Evolutionary conservation across 805 yeast species (phyloP), one percentile per base, ranked within the genome.

Genomic region (Starmerella vaccinii): DNA sequence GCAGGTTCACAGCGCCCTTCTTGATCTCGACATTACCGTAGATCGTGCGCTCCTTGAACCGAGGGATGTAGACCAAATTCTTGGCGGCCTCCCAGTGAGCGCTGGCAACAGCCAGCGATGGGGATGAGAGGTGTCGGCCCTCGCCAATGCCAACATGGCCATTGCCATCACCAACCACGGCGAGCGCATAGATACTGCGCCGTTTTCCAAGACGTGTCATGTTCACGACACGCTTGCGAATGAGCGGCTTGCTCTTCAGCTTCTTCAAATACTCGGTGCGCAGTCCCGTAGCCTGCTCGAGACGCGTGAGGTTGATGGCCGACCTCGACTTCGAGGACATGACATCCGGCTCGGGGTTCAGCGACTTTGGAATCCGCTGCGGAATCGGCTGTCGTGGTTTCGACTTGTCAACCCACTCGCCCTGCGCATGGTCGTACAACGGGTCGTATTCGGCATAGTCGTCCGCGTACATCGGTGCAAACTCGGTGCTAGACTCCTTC

Each of bases 141-240:
- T 88, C 95, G 46, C 97, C 98, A 45, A 89, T 72, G 33, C 97
- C 97, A 53, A 92, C 74, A 82, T 87, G 84, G 57, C 98, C 98
- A 57, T 85, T 84, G 49, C 81, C 76, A 68, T 92, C 95, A 44
- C 98, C 98, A 15, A 84, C 96, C 33, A 88, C 84, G 13, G 88
- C 90, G 56, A 92, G 67, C 0, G 88, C 83, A 67, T 84, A 90
- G 65, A 79, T 82, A 35, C 86, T 77, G 47, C 82, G 79, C 57
- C 52, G 51, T 46, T 59, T 59, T 13, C 62, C 63, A 33, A 59
- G 47, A 35, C 87, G 80, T 2, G 97, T 90, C 74, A 87, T 95
- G 65, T 87, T 86, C 49, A 88, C 80, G 23, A 90, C 97, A 47
- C 84, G 73, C 68, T 86, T 88, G 33, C 57, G 53, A 34, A 63